phyloP scores from a whole-genome alignment of 176 grass and related monocot species.

The Bonia amplexicaulis region DNA sequence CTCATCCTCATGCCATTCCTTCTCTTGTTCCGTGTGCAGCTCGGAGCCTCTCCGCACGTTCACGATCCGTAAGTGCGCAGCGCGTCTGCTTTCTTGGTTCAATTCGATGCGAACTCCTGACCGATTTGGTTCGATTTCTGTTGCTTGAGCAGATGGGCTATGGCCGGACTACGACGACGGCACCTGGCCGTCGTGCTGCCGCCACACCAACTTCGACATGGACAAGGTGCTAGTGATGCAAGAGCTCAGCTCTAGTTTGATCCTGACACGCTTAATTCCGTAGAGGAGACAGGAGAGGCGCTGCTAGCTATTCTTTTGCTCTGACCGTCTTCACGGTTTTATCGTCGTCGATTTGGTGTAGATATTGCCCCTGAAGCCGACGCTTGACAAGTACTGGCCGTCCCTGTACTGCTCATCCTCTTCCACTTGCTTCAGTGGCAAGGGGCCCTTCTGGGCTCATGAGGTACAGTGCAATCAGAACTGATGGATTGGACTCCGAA shows the following conservation, averaged over 20 bases:
- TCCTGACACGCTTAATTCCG: background rate
- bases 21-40: conserved; percentile 31
- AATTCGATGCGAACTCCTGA: background rate
- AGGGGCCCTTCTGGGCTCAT: conserved; percentile 51
- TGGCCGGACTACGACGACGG: conserved; percentile 64
- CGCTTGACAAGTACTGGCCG: conserved; percentile 39
- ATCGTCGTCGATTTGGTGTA: background rate
- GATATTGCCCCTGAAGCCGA: conserved; percentile 32
- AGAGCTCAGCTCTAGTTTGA: background rate
- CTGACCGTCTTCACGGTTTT: background rate
- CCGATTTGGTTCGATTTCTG: background rate
- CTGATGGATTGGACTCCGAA: background rate
- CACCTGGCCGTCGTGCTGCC: conserved; percentile 52
- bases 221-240: conserved; percentile 29
- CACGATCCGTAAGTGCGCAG: conserved; percentile 73
- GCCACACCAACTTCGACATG: conserved; percentile 35
- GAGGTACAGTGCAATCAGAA: conserved; percentile 29
- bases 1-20: background rate
- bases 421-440: conserved; percentile 54
- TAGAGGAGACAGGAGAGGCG: background rate
- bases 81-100: background rate
- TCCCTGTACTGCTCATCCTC: conserved; percentile 44
- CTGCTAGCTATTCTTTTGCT: background rate
- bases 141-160: conserved; percentile 30
- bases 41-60: conserved; percentile 56